A percentile compares a stretch with the other conserved stretches of the same genome.
Conservation (phyloP, 768 basidiomycete species). For the Russula olivacea region DNA sequence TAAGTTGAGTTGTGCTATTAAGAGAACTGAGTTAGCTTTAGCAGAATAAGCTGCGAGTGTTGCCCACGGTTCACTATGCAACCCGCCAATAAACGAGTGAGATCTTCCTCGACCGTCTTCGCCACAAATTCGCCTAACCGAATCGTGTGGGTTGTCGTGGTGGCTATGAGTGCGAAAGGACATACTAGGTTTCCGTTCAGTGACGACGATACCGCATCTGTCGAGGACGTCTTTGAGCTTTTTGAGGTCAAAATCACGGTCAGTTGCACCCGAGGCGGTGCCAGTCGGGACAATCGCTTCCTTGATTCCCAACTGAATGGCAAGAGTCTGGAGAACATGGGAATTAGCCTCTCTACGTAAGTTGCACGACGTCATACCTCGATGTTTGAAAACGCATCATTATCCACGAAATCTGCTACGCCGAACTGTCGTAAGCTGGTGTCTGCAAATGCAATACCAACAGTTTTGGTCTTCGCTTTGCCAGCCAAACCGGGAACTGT, state of each 20-base stretch:
- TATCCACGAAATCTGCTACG: slow-evolving; percentile 87
- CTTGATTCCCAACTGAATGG: slow-evolving; percentile 97
- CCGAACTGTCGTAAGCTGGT: slow-evolving; percentile 81
- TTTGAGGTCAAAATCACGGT: slow-evolving; percentile 81
- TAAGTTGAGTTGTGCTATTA: slow-evolving; percentile 69
- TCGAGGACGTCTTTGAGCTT: slow-evolving; percentile 85
- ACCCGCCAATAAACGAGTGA: slow-evolving; percentile 19
- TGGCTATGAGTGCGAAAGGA: slow-evolving; percentile 5
- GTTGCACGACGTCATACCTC: slow-evolving; percentile 50
- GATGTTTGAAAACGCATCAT: slow-evolving; percentile 91
- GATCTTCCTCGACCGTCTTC: slow-evolving; percentile 24
- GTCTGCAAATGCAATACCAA: slow-evolving; percentile 91
- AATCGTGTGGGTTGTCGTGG: not conserved
- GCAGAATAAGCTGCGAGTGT: not conserved
- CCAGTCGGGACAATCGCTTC: slow-evolving; percentile 82
- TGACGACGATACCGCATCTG: slow-evolving; percentile 83
- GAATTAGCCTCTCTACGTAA: slow-evolving; percentile 1
- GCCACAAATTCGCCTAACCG: slow-evolving; percentile 69
- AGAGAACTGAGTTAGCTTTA: not conserved
- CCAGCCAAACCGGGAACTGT: slow-evolving; percentile 34
- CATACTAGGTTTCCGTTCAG: slow-evolving; percentile 83
- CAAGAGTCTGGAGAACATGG: slow-evolving; percentile 56
- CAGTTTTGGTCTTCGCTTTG: slow-evolving; percentile 58
- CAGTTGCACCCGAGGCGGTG: slow-evolving; percentile 63
- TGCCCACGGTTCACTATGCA: slow-evolving; percentile 13